These are phyloP conservation scores for Podospora anserina DNA, from an alignment of 495 filamentous ascomycete genomes.

Conservation along the genomic window DNA sequence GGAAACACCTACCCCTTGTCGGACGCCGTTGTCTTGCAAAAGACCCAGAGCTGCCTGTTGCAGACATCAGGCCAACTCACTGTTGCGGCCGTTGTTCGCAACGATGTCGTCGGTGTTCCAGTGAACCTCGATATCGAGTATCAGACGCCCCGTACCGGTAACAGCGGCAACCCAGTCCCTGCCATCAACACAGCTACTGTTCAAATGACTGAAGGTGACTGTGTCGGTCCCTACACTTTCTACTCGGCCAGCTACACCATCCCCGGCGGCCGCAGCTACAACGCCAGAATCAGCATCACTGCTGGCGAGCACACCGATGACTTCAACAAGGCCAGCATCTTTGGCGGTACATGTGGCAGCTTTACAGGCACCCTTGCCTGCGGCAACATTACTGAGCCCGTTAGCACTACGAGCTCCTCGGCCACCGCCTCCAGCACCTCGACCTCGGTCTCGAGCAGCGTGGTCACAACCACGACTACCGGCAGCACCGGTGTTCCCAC, in stretches of 20 bases:
- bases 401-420: conserved; percentile 20
- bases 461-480: conserved; percentile 24
- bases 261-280: conserved; percentile 44
- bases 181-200: conserved; percentile 41
- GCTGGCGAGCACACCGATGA: conserved; percentile 41
- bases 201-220: conserved; percentile 47
- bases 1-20: conserved; percentile 44
- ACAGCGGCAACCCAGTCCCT: conserved; percentile 47
- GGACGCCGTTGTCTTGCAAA: conserved; percentile 45
- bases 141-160: conserved; percentile 43
- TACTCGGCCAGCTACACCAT: conserved; percentile 49
- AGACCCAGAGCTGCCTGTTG: conserved; percentile 47
- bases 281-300: conserved; percentile 48
- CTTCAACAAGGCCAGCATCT: conserved; percentile 41
- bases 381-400: conserved; percentile 18
- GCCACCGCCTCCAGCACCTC: conserved; percentile 27
- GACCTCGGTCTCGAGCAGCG: conserved; percentile 22
- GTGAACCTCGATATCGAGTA: conserved; percentile 47
- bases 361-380: conserved; percentile 31
- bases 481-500: conserved; percentile 26
- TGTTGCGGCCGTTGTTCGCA: conserved; percentile 48
- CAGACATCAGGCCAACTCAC: conserved; percentile 40
- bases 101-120: conserved; percentile 41
- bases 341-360: conserved; percentile 40
- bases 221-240: conserved; percentile 53